Conservation (phyloP, 2,329 filamentous ascomycete genomes). For the Didymella sp. region DNA sequence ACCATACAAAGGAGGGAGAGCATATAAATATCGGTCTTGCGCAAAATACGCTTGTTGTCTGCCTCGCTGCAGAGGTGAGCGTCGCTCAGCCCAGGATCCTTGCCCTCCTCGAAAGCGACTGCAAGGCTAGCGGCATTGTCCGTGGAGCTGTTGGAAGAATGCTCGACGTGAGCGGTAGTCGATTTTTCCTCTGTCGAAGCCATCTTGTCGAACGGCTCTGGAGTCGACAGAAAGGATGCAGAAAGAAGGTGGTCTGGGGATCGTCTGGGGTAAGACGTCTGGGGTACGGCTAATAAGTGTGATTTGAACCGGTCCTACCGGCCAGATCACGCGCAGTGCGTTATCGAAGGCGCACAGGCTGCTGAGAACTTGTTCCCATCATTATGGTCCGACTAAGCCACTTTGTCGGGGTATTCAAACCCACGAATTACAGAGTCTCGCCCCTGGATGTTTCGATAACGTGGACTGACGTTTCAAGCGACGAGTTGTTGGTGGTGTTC, state of each 20-base stretch:
- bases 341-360: conserved; percentile 5
- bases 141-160: conserved; percentile 19
- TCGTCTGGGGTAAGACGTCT: conserved; percentile 17
- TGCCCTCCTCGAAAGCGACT: conserved; percentile 31
- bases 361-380: neutral
- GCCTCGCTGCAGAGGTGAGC: conserved; percentile 30
- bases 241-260: conserved; percentile 12
- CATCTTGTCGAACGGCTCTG: conserved; percentile 18
- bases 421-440: conserved; percentile 12
- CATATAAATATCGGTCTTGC: conserved; percentile 34
- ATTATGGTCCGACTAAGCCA: conserved; percentile 7
- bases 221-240: neutral
- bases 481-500: neutral
- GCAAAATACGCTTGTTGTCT: conserved; percentile 33
- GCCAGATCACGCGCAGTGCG: conserved; percentile 3
- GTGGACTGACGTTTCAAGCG: neutral
- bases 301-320: conserved; percentile 12
- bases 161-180: conserved; percentile 19
- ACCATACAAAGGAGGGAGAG: conserved; percentile 35
- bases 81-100: conserved; percentile 22
- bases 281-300: conserved; percentile 19
- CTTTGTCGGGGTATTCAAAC: conserved; percentile 6
- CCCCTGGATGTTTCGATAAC: conserved; percentile 4
- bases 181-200: conserved; percentile 27
- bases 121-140: conserved; percentile 14